phyloP scores from a whole-genome alignment of 2,329 filamentous ascomycete species.

The Fusarium penzigii region DNA sequence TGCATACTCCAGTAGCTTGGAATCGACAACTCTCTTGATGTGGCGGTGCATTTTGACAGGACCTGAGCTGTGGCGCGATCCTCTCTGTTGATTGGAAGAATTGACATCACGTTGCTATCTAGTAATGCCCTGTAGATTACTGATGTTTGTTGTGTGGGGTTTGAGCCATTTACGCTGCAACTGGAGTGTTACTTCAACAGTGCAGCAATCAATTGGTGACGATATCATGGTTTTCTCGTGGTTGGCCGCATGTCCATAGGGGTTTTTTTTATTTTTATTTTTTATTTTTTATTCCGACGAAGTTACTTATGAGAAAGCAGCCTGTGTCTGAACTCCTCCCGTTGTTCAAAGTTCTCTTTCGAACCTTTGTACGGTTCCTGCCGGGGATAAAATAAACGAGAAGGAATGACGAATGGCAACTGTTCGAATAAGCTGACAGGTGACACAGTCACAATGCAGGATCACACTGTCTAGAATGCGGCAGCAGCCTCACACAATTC shows the following conservation, averaged over 20 bases:
- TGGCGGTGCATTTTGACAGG: not conserved
- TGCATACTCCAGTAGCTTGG: not conserved
- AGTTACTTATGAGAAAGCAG: too few relatives aligned
- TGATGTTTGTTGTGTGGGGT: too few relatives aligned
- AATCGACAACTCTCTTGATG: not conserved
- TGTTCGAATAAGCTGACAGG: constrained; percentile 25
- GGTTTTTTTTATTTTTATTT: too few relatives aligned
- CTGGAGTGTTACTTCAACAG: too few relatives aligned
- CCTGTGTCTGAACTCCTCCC: not conserved
- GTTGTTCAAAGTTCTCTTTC: not conserved
- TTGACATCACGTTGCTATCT: too few relatives aligned
- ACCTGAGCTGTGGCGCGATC: not conserved
- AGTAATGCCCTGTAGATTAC: too few relatives aligned
- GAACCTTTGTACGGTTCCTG: not conserved
- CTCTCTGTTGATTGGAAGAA: too few relatives aligned
- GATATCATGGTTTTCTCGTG: too few relatives aligned
- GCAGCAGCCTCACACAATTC: not conserved
- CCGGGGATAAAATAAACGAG: not conserved
- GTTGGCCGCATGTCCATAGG: too few relatives aligned
- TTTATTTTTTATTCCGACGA: too few relatives aligned
- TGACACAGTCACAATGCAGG: constrained; percentile 5
- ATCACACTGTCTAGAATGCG: constrained; percentile 17
- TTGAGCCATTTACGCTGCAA: too few relatives aligned
- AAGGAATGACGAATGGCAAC: constrained; percentile 25
- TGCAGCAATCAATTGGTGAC: too few relatives aligned